A percentile compares a stretch with the other conserved stretches of the same genome.
Evolutionary conservation across 2,329 filamentous ascomycete genomes (phyloP).

Genomic region (Corinectria fuckeliana): DNA sequence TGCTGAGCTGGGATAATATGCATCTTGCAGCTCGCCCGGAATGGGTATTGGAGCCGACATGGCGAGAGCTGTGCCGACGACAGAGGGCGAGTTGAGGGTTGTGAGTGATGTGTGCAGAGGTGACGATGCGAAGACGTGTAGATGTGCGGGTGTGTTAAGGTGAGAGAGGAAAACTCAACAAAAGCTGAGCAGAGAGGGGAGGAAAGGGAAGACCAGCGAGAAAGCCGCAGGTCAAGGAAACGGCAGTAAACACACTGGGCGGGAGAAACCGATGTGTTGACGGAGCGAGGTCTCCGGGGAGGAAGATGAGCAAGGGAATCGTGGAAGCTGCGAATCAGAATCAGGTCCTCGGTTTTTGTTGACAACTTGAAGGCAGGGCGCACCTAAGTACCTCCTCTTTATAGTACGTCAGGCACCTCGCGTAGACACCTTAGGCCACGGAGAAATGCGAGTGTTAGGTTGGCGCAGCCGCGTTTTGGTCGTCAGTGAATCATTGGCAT

Average conservation of each 20-base stretch:
- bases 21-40: not conserved
- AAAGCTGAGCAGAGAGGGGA: not conserved
- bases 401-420: not conserved
- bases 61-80: not conserved
- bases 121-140: not conserved
- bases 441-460: not conserved
- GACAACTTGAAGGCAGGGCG: not conserved
- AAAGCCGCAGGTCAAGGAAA: not conserved
- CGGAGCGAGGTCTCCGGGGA: not conserved
- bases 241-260: not conserved
- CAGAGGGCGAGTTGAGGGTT: not conserved
- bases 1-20: not conserved
- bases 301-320: not conserved
- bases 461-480: not conserved
- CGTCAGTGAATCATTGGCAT: constrained; percentile 8
- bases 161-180: not conserved
- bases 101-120: not conserved
- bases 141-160: not conserved
- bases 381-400: not conserved
- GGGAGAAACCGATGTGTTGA: not conserved
- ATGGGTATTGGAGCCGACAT: not conserved
- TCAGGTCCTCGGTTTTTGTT: not conserved
- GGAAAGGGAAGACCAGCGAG: not conserved
- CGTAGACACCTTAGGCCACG: not conserved
- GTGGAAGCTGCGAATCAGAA: not conserved